Percentiles rank a stretch among this genome's conserved stretches.
phyloP scores from a whole-genome alignment of 768 basidiomycete species.

The Suillus ampliporus region DNA sequence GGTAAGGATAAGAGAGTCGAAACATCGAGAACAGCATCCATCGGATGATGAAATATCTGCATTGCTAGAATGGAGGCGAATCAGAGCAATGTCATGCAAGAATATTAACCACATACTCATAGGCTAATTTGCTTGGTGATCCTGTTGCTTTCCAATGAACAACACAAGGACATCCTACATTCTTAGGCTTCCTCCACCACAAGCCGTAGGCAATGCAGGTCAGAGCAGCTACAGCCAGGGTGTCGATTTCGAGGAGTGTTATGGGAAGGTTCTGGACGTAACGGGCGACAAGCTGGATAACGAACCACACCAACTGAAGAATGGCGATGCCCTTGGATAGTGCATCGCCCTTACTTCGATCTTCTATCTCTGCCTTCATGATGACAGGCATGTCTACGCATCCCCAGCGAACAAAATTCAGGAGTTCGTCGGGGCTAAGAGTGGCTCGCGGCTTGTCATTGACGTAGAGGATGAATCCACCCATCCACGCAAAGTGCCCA shows the following conservation, averaged over 20 bases:
- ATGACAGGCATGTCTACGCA: slow-evolving; percentile 13
- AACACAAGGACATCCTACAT: slow-evolving; percentile 21
- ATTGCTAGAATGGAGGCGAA: neutral
- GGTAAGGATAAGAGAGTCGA: neutral
- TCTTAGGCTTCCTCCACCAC: slow-evolving; percentile 45
- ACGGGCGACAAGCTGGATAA: slow-evolving; percentile 33
- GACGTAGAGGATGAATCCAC: slow-evolving; percentile 30
- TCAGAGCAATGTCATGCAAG: neutral
- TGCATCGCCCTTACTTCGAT: slow-evolving; percentile 39
- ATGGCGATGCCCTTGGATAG: slow-evolving; percentile 38
- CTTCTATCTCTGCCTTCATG: slow-evolving; percentile 27
- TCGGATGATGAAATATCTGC: too few species aligned
- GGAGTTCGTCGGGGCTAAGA: slow-evolving; percentile 12
- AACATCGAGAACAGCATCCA: neutral
- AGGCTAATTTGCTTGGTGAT: neutral
- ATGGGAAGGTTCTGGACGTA: slow-evolving; percentile 26
- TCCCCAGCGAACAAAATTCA: slow-evolving; percentile 8
- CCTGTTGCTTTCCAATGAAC: neutral
- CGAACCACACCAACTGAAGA: slow-evolving; percentile 41
- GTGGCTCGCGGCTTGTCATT: neutral
- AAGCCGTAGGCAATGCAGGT: slow-evolving; percentile 34
- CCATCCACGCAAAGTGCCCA: slow-evolving; percentile 31
- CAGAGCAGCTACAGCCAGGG: slow-evolving; percentile 35
- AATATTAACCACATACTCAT: neutral
- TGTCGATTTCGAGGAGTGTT: slow-evolving; percentile 39